Evolutionary conservation across 192 early-diverging fungal species (phyloP), one percentile per base, ranked within the genome.

Genomic region (Podochytrium sp.): DNA sequence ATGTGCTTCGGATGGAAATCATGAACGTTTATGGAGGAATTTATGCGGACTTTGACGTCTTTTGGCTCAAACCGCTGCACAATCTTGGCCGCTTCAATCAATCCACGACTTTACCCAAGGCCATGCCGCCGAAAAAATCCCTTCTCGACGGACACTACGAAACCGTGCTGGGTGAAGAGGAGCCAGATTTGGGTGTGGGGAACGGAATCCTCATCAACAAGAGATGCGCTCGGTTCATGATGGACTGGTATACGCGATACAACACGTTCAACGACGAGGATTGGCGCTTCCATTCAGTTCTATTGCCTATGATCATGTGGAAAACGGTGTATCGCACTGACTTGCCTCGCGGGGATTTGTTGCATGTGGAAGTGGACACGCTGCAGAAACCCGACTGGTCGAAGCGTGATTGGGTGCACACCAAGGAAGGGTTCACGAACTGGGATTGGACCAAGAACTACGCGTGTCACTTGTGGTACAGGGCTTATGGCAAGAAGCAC

Each of bases 31-130:
- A 63, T 40, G 86, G 86, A 30, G 86, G 86, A 12, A 87, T 88
- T 23, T 88, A 88, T 35, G 60, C 85, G 4, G 86, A 88, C 72
- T 42, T 88, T 38, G 86, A 88, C 66, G 75, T 85, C 1, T 73
- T 87, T 29, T 71, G 78, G 14, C 20, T 82, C 20, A 79, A 78
- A 56, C 65, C 81, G 18, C 52, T 87, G 2, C 86, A 87, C 65
- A 58, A 76, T 20, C 43, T 47, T 47, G 43, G 43, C 43, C 43
- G 43, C 10, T 47, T 47, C 43, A 47, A 47, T 0, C 10, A 47
- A 47, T 27, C 23, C 55, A 57, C 27, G 18, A 57, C 55, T 10
- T 16, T 20, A 20, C 43, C 43, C n/a, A 20, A 47, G n/a, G 12
- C 43, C 43, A 16, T 16, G 12, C 43, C 43, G 12, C 43, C 43